Base-by-base conservation (phyloP, 768 basidiomycete species). In the Boletus rubescentipes region DNA sequence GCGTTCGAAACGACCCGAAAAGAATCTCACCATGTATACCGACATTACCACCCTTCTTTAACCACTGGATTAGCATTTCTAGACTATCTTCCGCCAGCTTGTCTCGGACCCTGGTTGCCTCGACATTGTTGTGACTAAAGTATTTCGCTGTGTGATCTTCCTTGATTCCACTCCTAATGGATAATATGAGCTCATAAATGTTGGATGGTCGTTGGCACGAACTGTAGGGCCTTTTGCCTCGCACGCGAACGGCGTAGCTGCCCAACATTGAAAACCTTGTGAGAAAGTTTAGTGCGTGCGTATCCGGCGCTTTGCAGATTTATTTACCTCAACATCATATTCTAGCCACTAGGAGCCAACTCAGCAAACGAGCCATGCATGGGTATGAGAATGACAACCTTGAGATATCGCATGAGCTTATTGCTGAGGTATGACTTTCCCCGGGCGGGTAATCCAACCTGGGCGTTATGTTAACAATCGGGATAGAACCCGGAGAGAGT, bases 401-500 rank as follows among this genome's bases (percentile, higher is more conserved):
- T 90, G 38, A 99, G 79, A 69, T 99, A 99, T 55, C 95, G 84
- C 88, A 86, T 93, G 57, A 99, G 83, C 74, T 96, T 98, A 73
- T 99, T 99, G 70, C 91, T 94, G 55, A 99, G 83, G 72, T 98
- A 99, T 2, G 95, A 98, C 74, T 99, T 99, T 16, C 97, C 97
- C 53, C 97, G 80, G 3, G 97, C 97, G n/a, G 97, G 97, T 40
- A 99, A 73, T 29, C 97, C 97, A 55, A 98, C 93, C 93, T 95
- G 60, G 26, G 46, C 29, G 18, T 46, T 15, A 23, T 9, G 16
- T 53, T 36, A 52, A 40, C 14, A 21, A 16, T 48, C 30, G 20
- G 41, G 16, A 38, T 37, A 51, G 46, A 20, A 30, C 39, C 23
- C 4, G 35, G 26, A 26, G 6, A 51, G 30, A 16, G 51, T 21